phyloP scores from a whole-genome alignment of 2,329 filamentous ascomycete species.

The Aspergillus versicolor region DNA sequence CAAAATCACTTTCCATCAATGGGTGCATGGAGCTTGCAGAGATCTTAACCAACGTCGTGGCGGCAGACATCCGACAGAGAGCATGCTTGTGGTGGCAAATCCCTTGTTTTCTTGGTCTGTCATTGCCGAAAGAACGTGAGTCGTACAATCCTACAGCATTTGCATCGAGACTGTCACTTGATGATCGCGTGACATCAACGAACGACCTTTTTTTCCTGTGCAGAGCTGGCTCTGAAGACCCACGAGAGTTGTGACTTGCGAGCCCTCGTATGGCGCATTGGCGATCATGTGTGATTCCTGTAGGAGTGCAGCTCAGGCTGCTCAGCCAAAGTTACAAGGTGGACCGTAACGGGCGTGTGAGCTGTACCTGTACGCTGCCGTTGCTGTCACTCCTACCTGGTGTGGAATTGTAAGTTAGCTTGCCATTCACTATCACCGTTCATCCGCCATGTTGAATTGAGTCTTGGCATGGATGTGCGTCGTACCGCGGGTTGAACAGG shows the following conservation, averaged over 20 bases:
- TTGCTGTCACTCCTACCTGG: background rate
- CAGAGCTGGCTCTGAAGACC: background rate
- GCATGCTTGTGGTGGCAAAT: background rate
- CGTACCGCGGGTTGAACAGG: background rate
- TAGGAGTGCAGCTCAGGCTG: background rate
- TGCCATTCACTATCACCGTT: background rate
- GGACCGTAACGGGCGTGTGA: background rate
- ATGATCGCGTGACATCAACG: conserved; percentile 2
- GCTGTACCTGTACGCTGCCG: conserved; percentile 2
- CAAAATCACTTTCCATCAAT: background rate
- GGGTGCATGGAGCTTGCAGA: background rate
- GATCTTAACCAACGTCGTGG: background rate
- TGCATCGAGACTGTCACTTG: background rate
- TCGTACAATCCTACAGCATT: background rate
- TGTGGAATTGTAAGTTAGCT: background rate
- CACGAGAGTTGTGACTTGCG: background rate
- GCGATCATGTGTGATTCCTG: background rate
- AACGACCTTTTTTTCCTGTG: background rate
- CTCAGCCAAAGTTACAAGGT: background rate
- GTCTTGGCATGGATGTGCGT: background rate
- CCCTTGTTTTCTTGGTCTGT: background rate
- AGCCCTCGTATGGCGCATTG: background rate
- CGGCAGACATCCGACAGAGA: background rate
- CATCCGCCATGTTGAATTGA: background rate
- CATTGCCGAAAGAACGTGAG: background rate